Evolutionary conservation across 2,329 filamentous ascomycete species (phyloP).

Genomic region (Ophiostoma quercus): DNA sequence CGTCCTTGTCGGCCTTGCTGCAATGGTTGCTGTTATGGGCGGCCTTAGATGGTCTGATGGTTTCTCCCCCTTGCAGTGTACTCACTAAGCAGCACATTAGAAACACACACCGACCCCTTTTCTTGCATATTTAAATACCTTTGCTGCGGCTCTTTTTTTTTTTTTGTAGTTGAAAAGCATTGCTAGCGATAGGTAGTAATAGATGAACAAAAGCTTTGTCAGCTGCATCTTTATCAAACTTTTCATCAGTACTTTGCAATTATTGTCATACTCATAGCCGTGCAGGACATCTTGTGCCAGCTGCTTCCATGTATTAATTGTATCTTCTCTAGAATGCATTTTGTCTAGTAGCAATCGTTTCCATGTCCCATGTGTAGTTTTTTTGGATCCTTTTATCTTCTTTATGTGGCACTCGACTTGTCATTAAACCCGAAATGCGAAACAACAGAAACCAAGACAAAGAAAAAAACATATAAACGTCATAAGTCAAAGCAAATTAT

Average conservation of each 20-base stretch:
- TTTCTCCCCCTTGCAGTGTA: conserved; percentile 43
- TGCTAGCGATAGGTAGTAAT: neutral
- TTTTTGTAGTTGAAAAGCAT: neutral
- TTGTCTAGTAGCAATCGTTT: neutral
- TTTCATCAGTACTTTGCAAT: neutral
- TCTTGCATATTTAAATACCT: neutral
- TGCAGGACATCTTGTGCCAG: neutral
- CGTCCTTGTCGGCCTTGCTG: conserved; percentile 51
- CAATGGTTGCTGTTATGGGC: conserved; percentile 68
- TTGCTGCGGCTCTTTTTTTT: neutral
- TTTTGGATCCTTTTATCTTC: neutral
- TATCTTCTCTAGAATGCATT: neutral
- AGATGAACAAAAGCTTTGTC: neutral
- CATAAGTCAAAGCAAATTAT: neutral
- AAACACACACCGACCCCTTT: neutral
- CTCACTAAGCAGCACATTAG: conserved; percentile 27
- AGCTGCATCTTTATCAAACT: neutral
- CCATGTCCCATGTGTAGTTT: neutral
- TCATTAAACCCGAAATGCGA: conserved; percentile 29
- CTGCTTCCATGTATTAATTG: neutral
- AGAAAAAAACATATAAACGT: neutral
- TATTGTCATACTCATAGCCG: neutral
- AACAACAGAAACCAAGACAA: neutral
- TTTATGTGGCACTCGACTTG: conserved; percentile 28
- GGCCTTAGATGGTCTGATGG: conserved; percentile 64